Percentiles rank a stretch among this genome's conserved stretches.
Conservation (phyloP, 2,329 filamentous ascomycete genomes). For the Arachnomyces sp. region DNA sequence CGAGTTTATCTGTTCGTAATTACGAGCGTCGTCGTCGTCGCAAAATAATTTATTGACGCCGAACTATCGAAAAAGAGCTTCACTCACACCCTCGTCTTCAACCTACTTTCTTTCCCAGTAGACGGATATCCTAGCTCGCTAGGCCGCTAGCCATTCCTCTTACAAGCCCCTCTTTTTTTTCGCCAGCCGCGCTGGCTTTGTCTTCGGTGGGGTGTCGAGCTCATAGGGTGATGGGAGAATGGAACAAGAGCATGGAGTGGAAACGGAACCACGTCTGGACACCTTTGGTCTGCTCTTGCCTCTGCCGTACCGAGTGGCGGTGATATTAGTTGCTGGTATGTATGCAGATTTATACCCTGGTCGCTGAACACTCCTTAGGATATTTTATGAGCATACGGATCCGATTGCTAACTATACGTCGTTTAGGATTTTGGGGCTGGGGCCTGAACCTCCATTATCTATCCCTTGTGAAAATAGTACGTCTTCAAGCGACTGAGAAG, state of each 20-base stretch:
- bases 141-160: too few species aligned
- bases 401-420: background rate
- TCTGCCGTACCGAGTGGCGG: constrained; percentile 78
- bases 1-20: too few species aligned
- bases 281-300: constrained; percentile 80
- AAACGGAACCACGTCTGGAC: constrained; percentile 48
- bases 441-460: constrained; percentile 85
- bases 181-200: background rate
- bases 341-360: background rate
- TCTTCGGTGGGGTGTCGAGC: constrained; percentile 12
- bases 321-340: constrained; percentile 76
- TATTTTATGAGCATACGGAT: constrained; percentile 9
- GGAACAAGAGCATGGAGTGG: constrained; percentile 32
- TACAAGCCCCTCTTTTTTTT: too few species aligned
- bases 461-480: constrained; percentile 63
- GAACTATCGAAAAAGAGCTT: too few species aligned
- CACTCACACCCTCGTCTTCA: too few species aligned
- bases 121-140: too few species aligned
- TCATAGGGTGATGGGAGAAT: constrained; percentile 30
- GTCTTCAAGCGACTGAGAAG: constrained; percentile 14
- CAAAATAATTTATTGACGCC: too few species aligned
- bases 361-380: background rate
- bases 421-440: constrained; percentile 85
- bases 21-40: too few species aligned
- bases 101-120: too few species aligned